A percentile compares a stretch with the other conserved stretches of the same genome.
phyloP scores from a whole-genome alignment of 352 stramenopile genomes.

The Pythium guiyangense region DNA sequence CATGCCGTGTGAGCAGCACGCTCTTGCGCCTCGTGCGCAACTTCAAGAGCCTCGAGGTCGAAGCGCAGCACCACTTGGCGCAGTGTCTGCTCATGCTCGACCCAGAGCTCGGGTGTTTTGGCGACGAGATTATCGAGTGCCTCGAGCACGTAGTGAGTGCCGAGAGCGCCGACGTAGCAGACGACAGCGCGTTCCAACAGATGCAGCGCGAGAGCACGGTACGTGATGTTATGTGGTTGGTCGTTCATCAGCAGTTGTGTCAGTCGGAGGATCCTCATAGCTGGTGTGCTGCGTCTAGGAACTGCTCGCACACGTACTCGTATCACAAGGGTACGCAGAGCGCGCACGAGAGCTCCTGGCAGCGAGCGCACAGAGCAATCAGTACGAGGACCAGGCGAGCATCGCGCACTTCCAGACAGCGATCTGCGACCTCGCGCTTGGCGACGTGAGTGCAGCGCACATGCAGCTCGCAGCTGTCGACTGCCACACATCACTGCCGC shows the following conservation, averaged over 20 bases:
- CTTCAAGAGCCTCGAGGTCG: constrained; percentile 18
- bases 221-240: neutral
- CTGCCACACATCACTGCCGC: constrained; percentile 6
- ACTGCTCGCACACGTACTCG: constrained; percentile 35
- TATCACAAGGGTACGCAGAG: constrained; percentile 17
- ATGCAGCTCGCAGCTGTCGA: constrained; percentile 7
- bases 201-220: constrained; percentile 29
- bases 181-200: constrained; percentile 12
- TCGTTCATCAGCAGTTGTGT: too few species aligned
- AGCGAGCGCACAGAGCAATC: neutral
- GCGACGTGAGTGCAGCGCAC: constrained; percentile 6
- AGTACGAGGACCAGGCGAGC: constrained; percentile 17
- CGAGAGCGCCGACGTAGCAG: constrained; percentile 6
- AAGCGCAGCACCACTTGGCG: constrained; percentile 37
- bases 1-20: constrained; percentile 5
- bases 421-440: constrained; percentile 22
- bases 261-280: too few species aligned
- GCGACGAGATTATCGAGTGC: constrained; percentile 21
- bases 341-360: constrained; percentile 7
- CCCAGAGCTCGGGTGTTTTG: constrained; percentile 16
- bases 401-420: constrained; percentile 28
- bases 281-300: constrained; percentile 19
- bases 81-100: constrained; percentile 43
- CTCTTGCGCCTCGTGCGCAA: constrained; percentile 22
- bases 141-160: constrained; percentile 23